phyloP scores from a whole-genome alignment of 1,139 yeast species.

The Scheffersomyces titani region DNA sequence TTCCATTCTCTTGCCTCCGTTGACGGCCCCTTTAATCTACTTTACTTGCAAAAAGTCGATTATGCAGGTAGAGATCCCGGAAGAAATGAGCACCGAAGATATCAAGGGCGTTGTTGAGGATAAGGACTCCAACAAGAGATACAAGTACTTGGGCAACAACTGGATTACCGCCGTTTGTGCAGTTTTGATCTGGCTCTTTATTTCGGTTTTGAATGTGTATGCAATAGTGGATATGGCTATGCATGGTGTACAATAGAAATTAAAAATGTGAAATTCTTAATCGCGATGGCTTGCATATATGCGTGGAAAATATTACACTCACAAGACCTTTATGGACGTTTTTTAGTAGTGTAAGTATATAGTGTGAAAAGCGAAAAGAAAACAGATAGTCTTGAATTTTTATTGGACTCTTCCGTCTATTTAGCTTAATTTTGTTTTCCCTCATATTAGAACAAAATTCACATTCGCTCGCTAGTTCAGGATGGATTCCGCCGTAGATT shows the following conservation, averaged over 20 bases:
- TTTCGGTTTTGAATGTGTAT: constrained; percentile 65
- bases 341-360: no score
- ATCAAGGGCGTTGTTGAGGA: constrained; percentile 7
- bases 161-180: constrained; percentile 57
- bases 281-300: no score
- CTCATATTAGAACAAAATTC: background rate
- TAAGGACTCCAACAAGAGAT: constrained; percentile 17
- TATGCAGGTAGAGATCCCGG: constrained; percentile 51
- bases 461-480: background rate
- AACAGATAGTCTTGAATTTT: background rate
- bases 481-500: background rate
- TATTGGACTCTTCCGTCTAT: background rate
- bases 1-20: constrained; percentile 69
- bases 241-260: constrained; percentile 34
- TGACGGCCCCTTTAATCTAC: constrained; percentile 73
- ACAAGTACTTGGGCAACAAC: constrained; percentile 57
- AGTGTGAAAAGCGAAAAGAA: no score
- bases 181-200: constrained; percentile 60
- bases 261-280: no score
- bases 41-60: constrained; percentile 63
- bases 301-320: no score
- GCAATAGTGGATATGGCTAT: constrained; percentile 65
- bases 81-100: constrained; percentile 6
- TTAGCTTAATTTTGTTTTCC: background rate
- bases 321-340: no score